Conservation (phyloP, 1,284 basidiomycete genomes). For the Trametes polyzona region DNA sequence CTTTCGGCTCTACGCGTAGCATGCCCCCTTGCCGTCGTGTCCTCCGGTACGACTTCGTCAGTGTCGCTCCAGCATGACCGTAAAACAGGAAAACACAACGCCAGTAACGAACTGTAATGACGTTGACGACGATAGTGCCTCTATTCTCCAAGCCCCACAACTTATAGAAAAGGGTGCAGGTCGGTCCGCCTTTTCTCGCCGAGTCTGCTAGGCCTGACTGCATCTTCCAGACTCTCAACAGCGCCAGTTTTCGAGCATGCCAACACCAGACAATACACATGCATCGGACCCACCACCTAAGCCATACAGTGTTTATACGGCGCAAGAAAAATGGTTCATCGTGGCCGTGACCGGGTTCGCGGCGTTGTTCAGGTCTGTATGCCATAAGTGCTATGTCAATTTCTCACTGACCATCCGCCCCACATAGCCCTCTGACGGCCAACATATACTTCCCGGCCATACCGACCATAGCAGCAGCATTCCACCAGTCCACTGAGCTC, state of each 20-base stretch:
- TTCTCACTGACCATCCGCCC: too few species aligned
- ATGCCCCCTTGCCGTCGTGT: neutral
- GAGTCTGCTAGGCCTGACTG: neutral
- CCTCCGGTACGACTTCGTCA: neutral
- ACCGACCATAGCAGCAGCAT: conserved; percentile 62
- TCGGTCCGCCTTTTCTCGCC: neutral
- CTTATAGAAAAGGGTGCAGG: neutral
- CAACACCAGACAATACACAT: neutral
- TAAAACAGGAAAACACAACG: neutral
- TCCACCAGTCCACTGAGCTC: conserved; percentile 65
- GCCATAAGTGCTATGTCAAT: too few species aligned
- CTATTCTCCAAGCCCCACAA: neutral
- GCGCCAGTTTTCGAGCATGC: neutral
- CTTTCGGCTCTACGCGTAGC: neutral
- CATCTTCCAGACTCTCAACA: neutral
- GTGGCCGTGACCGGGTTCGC: conserved; percentile 60
- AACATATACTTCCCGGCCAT: conserved; percentile 83
- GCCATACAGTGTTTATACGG: conserved; percentile 59
- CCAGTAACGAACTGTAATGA: neutral
- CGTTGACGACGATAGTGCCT: conserved; percentile 10
- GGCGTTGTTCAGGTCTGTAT: conserved; percentile 71
- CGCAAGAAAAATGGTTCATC: conserved; percentile 68
- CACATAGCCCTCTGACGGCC: conserved; percentile 68
- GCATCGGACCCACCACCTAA: conserved; percentile 12
- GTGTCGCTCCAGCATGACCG: neutral